These are phyloP conservation scores for Erigeron philadelphicus DNA, from an alignment of 140 eudicot species.

Conservation along the genomic window DNA sequence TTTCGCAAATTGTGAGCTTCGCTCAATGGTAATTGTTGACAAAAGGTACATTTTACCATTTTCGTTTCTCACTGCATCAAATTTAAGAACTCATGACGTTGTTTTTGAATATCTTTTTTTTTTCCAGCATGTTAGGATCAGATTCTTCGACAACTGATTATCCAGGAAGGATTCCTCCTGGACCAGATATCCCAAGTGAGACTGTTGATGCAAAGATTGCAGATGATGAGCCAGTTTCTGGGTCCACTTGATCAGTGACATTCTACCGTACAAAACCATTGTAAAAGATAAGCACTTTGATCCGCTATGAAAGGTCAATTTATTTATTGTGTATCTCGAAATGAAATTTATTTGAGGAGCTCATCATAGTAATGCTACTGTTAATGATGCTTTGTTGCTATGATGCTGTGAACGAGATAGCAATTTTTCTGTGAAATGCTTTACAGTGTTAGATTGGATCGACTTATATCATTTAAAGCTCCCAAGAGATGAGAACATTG, in stretches of 20 bases:
- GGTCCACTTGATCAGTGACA: slow-evolving; percentile 24
- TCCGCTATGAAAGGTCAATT: slow-evolving; percentile 11
- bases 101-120: slow-evolving; percentile 1
- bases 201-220: slow-evolving; percentile 37
- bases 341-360: slow-evolving; percentile 16
- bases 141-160: slow-evolving; percentile 59
- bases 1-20: slow-evolving; percentile 93
- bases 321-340: slow-evolving; percentile 7
- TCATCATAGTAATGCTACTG: slow-evolving; percentile 30
- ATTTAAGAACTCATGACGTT: background rate
- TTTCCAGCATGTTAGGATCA: slow-evolving; percentile 67
- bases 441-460: background rate
- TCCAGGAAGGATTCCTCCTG: slow-evolving; percentile 86
- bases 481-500: background rate
- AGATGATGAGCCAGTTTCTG: slow-evolving; percentile 31
- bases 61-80: slow-evolving; percentile 7
- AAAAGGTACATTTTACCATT: slow-evolving; percentile 41
- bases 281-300: slow-evolving; percentile 19
- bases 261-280: slow-evolving; percentile 7
- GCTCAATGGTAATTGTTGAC: slow-evolving; percentile 90
- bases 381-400: slow-evolving; percentile 28
- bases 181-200: slow-evolving; percentile 61
- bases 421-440: background rate
- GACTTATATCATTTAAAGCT: background rate
- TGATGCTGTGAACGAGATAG: slow-evolving; percentile 22